phyloP scores from a whole-genome alignment of 129 eudicot species.

The Ambrosia artemisiifolia region DNA sequence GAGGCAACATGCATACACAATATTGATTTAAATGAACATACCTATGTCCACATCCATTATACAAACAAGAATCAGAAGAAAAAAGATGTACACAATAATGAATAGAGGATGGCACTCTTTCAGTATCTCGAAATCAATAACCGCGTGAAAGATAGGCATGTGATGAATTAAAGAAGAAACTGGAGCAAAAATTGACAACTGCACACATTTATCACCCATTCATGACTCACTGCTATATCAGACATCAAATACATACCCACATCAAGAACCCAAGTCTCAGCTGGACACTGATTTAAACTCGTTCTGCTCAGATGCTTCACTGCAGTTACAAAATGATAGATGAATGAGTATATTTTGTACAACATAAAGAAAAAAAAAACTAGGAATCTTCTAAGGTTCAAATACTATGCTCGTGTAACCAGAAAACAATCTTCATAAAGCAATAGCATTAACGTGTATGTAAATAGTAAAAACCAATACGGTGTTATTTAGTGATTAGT shows the following conservation, averaged over 20 bases:
- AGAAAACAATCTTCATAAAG: background rate
- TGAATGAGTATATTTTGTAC: background rate
- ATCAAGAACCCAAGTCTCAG: conserved; percentile 12
- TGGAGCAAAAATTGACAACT: conserved; percentile 11
- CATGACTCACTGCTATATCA: conserved; percentile 15
- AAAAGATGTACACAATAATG: conserved; percentile 17
- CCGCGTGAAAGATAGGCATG: conserved; percentile 10
- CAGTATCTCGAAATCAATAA: background rate
- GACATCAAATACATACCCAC: background rate
- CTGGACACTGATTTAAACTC: background rate
- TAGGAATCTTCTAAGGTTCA: background rate
- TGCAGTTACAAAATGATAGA: conserved; percentile 16
- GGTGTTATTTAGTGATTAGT: too few species aligned
- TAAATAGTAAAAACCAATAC: background rate
- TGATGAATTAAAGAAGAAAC: conserved; percentile 27
- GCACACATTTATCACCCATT: conserved; percentile 32
- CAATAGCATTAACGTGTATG: background rate
- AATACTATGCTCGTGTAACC: background rate
- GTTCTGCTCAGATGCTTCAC: conserved; percentile 16
- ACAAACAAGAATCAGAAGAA: conserved; percentile 11
- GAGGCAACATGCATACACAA: background rate
- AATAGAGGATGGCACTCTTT: background rate
- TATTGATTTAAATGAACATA: background rate
- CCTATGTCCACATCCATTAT: background rate
- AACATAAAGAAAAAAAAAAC: background rate